A percentile compares a stretch with the other conserved stretches of the same genome.
These are phyloP conservation scores for Aureobasidium sp. DNA, from an alignment of 2,329 filamentous ascomycete species.

Conservation along the genomic window DNA sequence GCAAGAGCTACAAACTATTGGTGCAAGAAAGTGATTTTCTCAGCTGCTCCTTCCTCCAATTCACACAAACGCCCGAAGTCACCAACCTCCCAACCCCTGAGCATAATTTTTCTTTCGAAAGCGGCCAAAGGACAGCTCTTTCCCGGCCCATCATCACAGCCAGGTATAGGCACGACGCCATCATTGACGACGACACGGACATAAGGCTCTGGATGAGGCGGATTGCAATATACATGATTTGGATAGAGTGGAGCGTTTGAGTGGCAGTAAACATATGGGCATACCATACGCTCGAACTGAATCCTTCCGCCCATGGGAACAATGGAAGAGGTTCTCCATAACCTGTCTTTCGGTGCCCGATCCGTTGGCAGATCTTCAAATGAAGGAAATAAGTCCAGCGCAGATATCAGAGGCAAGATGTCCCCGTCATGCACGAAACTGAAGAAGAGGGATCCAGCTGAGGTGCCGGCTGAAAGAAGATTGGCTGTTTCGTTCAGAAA, in stretches of 20 bases:
- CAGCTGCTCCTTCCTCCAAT: conserved; percentile 33
- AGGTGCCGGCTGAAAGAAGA: conserved; percentile 38
- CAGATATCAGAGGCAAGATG: conserved; percentile 48
- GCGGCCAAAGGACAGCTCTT: conserved; percentile 40
- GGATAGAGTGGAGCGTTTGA: conserved; percentile 24
- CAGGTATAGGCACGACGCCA: conserved; percentile 44
- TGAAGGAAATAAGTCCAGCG: conserved; percentile 37
- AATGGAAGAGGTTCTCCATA: conserved; percentile 50
- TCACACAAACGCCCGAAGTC: conserved; percentile 45
- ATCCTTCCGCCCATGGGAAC: conserved; percentile 52
- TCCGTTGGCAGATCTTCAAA: conserved; percentile 40
- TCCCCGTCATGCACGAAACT: conserved; percentile 56
- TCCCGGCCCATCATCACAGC: conserved; percentile 42
- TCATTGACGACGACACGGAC: conserved; percentile 53
- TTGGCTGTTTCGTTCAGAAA: conserved; percentile 52
- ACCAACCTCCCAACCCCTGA: conserved; percentile 37
- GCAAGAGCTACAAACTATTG: conserved; percentile 27
- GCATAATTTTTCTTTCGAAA: conserved; percentile 37
- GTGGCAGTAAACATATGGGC: conserved; percentile 25
- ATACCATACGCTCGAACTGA: conserved; percentile 48
- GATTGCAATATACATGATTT: conserved; percentile 25
- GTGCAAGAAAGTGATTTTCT: conserved; percentile 43
- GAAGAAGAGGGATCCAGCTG: conserved; percentile 45
- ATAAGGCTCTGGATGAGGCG: conserved; percentile 28
- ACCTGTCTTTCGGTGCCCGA: conserved; percentile 37